These are phyloP conservation scores for Nannochloropsis salina DNA, from an alignment of 108 stramenopile genomes.

Conservation along the genomic window DNA sequence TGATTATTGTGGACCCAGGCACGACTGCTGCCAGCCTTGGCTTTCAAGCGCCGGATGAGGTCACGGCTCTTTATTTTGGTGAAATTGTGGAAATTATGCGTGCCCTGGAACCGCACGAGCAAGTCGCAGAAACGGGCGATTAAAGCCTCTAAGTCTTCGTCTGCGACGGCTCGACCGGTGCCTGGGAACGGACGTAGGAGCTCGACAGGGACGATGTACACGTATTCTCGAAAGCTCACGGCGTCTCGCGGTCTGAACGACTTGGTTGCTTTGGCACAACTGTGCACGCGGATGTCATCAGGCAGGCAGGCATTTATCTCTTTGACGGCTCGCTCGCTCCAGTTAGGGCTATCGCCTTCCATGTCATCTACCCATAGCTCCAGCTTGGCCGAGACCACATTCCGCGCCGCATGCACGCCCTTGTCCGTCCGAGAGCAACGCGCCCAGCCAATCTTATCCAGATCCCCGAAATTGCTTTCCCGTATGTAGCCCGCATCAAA, in stretches of 20 bases:
- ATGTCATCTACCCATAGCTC: constrained; percentile 30
- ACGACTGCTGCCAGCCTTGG: constrained; percentile 18
- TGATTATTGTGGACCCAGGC: background rate
- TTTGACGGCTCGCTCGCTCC: constrained; percentile 44
- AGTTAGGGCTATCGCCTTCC: constrained; percentile 6
- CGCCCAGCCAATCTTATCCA: constrained; percentile 83
- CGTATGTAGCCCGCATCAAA: constrained; percentile 64
- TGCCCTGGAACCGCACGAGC: constrained; percentile 21
- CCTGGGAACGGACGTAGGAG: constrained; percentile 28
- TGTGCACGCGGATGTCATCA: constrained; percentile 72
- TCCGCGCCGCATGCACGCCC: constrained; percentile 84
- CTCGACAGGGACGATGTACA: constrained; percentile 31
- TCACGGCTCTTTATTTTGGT: constrained; percentile 33
- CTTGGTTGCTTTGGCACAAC: constrained; percentile 70
- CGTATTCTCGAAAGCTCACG: constrained; percentile 25
- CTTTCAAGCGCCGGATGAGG: constrained; percentile 24
- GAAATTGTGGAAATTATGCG: constrained; percentile 44
- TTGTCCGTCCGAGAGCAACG: constrained; percentile 94
- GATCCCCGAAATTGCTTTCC: constrained; percentile 70
- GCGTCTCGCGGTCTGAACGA: constrained; percentile 58
- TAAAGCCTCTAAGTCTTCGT: background rate
- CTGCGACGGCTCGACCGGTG: background rate
- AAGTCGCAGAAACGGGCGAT: background rate
- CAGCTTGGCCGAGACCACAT: constrained; percentile 63
- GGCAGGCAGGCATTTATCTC: constrained; percentile 71